phyloP scores from a whole-genome alignment of 108 stramenopile species.

The Bacterosira constricta region DNA sequence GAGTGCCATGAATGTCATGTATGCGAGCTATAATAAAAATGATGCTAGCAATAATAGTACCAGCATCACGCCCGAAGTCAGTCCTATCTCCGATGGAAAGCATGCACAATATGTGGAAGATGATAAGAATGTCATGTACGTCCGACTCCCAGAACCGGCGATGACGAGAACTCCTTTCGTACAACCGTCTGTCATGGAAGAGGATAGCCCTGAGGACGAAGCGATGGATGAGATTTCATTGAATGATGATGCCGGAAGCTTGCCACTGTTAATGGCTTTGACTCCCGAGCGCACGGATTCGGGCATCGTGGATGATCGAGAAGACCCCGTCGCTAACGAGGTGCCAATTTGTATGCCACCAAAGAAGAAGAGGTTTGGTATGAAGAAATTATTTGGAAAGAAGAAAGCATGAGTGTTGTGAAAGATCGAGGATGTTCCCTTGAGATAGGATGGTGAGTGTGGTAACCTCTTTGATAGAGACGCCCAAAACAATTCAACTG shows the following conservation, averaged over 20 bases:
- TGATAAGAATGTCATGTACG: neutral
- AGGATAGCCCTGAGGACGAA: neutral
- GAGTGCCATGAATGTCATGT: slow-evolving; percentile 52
- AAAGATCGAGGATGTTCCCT: too few relatives aligned
- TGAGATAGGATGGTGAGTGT: too few relatives aligned
- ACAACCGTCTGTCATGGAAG: neutral
- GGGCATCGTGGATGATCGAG: neutral
- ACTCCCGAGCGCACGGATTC: neutral
- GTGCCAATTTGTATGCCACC: neutral
- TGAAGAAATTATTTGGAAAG: neutral
- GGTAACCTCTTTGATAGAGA: too few relatives aligned
- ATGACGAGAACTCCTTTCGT: neutral
- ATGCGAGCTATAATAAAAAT: neutral
- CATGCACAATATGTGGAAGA: neutral
- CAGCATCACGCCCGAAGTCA: neutral
- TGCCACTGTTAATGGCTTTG: neutral
- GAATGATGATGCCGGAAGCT: neutral
- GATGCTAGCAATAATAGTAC: neutral
- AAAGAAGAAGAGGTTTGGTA: neutral
- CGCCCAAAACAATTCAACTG: too few relatives aligned
- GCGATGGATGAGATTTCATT: neutral
- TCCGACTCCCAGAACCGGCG: neutral
- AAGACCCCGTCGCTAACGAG: neutral
- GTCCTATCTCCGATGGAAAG: neutral
- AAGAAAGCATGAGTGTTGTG: too few relatives aligned